phyloP scores from a whole-genome alignment of 164 flowering plant species.

The Liquidambar formosana region DNA sequence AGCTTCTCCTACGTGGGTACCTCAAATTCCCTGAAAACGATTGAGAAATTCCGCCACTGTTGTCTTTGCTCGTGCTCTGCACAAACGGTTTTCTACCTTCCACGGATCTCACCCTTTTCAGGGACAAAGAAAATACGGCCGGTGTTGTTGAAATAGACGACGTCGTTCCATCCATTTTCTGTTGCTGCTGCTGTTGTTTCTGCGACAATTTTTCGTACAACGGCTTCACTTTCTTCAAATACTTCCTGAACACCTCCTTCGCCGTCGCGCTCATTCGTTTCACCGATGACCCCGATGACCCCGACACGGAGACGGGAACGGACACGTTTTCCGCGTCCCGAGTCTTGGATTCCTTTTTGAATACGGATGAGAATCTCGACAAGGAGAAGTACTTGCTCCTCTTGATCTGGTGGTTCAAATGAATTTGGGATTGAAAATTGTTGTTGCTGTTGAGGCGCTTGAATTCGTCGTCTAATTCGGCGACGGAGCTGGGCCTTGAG shows the following conservation, averaged over 20 bases:
- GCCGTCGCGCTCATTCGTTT: conserved; percentile 54
- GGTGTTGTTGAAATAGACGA: neutral
- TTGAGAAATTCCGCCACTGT: conserved; percentile 23
- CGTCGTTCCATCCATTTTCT: conserved; percentile 4
- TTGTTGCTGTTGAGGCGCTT: conserved; percentile 24
- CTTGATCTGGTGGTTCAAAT: conserved; percentile 18
- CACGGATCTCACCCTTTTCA: conserved; percentile 19
- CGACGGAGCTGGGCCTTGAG: conserved; percentile 74
- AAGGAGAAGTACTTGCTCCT: conserved; percentile 66
- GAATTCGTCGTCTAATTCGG: conserved; percentile 59
- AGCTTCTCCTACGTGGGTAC: conserved; percentile 57
- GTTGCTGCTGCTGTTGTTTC: conserved; percentile 38
- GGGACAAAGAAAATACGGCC: neutral
- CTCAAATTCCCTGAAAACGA: conserved; percentile 85
- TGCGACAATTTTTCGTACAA: conserved; percentile 73
- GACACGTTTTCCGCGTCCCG: conserved; percentile 18
- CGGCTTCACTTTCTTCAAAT: conserved; percentile 83
- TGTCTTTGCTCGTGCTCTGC: conserved; percentile 21
- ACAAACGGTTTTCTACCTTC: neutral
- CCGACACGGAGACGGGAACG: neutral
- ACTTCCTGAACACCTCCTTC: conserved; percentile 73
- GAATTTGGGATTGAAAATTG: neutral
- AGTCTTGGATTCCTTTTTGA: conserved; percentile 43
- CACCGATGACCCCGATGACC: conserved; percentile 20
- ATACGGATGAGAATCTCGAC: conserved; percentile 72